Conservation (phyloP, 2,329 filamentous ascomycete species). For the Exophiala viscosa region DNA sequence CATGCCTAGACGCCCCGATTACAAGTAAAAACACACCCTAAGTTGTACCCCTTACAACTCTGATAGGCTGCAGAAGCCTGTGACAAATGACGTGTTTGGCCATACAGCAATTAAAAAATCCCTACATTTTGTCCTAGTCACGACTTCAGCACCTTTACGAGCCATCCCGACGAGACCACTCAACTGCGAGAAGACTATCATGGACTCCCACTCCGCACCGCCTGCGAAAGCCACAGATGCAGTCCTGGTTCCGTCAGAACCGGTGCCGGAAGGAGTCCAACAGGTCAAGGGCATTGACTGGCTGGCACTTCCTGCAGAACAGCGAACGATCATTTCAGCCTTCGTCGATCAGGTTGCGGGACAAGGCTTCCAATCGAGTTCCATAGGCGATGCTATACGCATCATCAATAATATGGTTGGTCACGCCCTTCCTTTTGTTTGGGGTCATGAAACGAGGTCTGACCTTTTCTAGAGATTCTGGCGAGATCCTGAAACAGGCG, state of each 20-base stretch:
- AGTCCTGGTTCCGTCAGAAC: slow-evolving; percentile 78
- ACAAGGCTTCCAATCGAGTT: slow-evolving; percentile 81
- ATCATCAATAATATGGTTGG: slow-evolving; percentile 94
- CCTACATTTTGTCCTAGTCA: too few species aligned
- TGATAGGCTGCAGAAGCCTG: too few species aligned
- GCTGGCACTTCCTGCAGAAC: slow-evolving; percentile 67
- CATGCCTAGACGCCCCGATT: too few species aligned
- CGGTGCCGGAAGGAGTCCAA: slow-evolving; percentile 72
- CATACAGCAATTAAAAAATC: too few species aligned
- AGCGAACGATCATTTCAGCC: slow-evolving; percentile 78
- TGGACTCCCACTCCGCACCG: slow-evolving; percentile 36
- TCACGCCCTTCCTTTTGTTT: background rate
- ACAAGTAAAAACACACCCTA: too few species aligned
- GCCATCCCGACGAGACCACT: background rate
- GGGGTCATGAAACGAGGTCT: slow-evolving; percentile 13
- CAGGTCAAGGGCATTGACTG: slow-evolving; percentile 91
- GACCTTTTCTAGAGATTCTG: slow-evolving; percentile 62
- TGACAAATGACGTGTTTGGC: too few species aligned
- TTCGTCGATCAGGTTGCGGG: slow-evolving; percentile 74
- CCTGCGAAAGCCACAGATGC: slow-evolving; percentile 68
- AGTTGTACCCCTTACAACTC: too few species aligned
- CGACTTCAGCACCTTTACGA: too few species aligned
- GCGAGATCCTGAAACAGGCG: slow-evolving; percentile 72
- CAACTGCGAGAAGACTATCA: slow-evolving; percentile 4
- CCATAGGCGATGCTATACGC: slow-evolving; percentile 78